Evolutionary conservation across 129 eudicot species (phyloP), one percentile per base, ranked within the genome.

Genomic region (Smallanthus sonchifolius): DNA sequence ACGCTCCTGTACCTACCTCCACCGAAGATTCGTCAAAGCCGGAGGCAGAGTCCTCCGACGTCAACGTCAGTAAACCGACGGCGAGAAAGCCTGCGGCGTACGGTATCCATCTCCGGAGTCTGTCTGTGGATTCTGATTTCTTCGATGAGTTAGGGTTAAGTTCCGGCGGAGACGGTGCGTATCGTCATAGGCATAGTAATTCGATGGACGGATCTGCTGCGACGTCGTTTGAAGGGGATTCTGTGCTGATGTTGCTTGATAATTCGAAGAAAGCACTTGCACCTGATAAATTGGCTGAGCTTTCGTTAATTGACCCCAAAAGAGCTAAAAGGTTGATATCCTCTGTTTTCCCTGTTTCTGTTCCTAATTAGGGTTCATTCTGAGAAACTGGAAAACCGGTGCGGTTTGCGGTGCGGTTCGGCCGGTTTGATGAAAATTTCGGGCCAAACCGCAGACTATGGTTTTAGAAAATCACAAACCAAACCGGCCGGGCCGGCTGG

Each of bases 61-160:
- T 24, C 30, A 24, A 24, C 40, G 73, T 51, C 17, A 79, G 74
- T 69, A 42, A 65, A 28, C 51, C 61, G 17, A 20, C 63, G 72
- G 30, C 56, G 34, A 51, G 75, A 20, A 69, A 77, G 39, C 44
- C 69, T 45, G 47, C 47, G 37, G 36, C 0, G 7, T 57, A 20
- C 6, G 64, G 64, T n/a, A 45, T 67, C 5, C 98, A 86, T 69
- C 69, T 87, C 30, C 69, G 96, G 80, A 89, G 98, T 78, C 69
- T 87, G 8, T 92, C 98, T 2, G 96, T 92, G 36, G 98, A 83
- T 20, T 92, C 95, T 3, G 95, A 87, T 63, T 92, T 92, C 69
- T 92, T 89, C 14, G 96, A 90, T 19, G 98, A 89, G 34, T 74
- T 92, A 37, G 77, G 77, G 14, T 39, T 72, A 15, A 40, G 52